Base-by-base conservation (phyloP, 2,329 filamentous ascomycete species). In the Remersonia thermophila region DNA sequence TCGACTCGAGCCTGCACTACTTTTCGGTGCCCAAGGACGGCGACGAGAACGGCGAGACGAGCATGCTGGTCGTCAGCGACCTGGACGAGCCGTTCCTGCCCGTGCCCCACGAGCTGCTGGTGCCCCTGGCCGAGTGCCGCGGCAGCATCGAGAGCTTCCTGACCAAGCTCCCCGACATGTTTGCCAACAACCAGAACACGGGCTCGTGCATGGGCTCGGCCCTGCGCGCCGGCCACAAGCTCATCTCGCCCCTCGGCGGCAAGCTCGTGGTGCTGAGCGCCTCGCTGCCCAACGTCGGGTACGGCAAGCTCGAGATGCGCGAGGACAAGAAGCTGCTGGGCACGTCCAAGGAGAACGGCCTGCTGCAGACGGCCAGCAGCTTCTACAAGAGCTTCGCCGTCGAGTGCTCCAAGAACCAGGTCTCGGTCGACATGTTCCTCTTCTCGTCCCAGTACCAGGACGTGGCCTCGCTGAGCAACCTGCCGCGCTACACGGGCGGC, bases 351-450 rank as follows among this genome's bases (percentile, higher is more conserved):
- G 91, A 98, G 57, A 85, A 75, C 46, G 68, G 72, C 43, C 70
- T 98, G 23, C 66, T 98, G 35, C 89, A 96, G 57, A 95, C 91
- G 0, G 83, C 77, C 28, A 95, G 86, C 64, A 86, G 83, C 54
- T 98, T 96, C 61, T 98, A 96, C 71, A 98, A 98, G 69, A 93
- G 84, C 52, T 98, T 98, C 53, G 91, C 91, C 0, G 91, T 98
- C 3, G 91, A 98, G 57, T 98, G 91, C 61, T 95, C 87, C 27
- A 98, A 98, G 67, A 93, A 93, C 48, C 91, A 98, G 60, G 91
- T 98, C 18, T 96, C 87, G 0, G 86, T 98, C 48, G 87, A 95
- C 57, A 95, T 95, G 87, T 95, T 95, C 66, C 67, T 95, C 34
- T 95, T 94, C 63, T 91, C 84, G 3, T 87, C 85, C 12, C 83